Evolutionary conservation across 2,329 filamentous ascomycete species (phyloP), one percentile per base, ranked within the genome.

Genomic region (Diaporthe ilicicola): DNA sequence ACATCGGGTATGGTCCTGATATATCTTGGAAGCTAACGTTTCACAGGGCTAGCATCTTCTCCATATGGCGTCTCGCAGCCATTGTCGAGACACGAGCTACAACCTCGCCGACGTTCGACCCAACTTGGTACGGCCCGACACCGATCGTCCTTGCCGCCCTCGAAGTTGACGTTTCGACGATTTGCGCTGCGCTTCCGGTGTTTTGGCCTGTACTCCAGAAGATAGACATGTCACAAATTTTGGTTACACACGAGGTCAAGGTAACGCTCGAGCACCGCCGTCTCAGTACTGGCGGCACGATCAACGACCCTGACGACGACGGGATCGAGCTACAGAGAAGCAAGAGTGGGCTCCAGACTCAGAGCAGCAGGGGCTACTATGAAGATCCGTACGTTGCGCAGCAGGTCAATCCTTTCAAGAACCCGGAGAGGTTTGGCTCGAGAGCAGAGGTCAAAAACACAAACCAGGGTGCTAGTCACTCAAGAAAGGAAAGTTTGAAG

Each of bases 101-200:
- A 1, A 81, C 78, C 1, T 78, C 75, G 53, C 81, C 81, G 8
- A 79, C 79, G 1, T 70, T 78, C 6, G 81, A 82, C 71, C 80
- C 80, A 12, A 81, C 79, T 3, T 82, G 79, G 78, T 82, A 81
- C 71, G 79, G 76, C 17, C 77, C 78, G 9, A 74, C 75, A 48
- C 77, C 76, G 61, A 79, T 82, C 69, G 74, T 81, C 15, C 76
- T 81, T 9, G 79, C 78, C 0, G 76, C 76, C 0, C 74, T 82
- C 65, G 80, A 82, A 62, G 76, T 81, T 62, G 79, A 82, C 17
- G 62, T 73, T 13, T 66, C 65, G 7, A 54, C 53, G 12, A 64
- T 70, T 17, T 59, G 64, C 19, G 71, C 70, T n/a, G 59, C 67
- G 19, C 50, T 72, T 1, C 72, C 70, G 5, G 62, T 72, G 19